These are phyloP conservation scores for Aureobasidium sp. DNA, from an alignment of 2,329 filamentous ascomycete genomes.

Conservation along the genomic window DNA sequence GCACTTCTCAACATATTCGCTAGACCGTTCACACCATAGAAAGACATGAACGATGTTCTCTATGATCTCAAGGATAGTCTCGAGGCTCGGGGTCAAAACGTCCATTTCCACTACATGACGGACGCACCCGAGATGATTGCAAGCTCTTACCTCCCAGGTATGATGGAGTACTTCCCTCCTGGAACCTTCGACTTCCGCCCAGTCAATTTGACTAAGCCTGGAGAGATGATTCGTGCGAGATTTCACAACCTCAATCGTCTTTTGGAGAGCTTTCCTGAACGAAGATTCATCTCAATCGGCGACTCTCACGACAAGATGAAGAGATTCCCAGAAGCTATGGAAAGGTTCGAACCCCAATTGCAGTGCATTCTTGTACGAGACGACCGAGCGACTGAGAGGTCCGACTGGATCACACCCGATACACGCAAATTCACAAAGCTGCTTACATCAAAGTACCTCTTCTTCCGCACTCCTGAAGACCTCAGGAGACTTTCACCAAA, in stretches of 20 bases:
- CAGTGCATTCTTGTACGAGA: conserved; percentile 25
- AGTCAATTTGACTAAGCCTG: conserved; percentile 18
- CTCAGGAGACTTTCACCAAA: conserved; percentile 15
- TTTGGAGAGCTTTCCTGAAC: conserved; percentile 22
- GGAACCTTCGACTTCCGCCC: conserved; percentile 24
- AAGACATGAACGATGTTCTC: conserved; percentile 21
- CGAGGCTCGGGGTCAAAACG: conserved; percentile 6
- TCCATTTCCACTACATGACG: conserved; percentile 26
- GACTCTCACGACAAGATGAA: conserved; percentile 22
- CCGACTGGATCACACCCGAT: conserved; percentile 19
- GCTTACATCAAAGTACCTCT: conserved; percentile 16
- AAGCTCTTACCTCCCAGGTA: conserved; percentile 18
- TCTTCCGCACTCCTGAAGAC: conserved; percentile 20
- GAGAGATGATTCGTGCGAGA: conserved; percentile 17
- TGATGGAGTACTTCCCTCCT: conserved; percentile 20
- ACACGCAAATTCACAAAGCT: conserved; percentile 15
- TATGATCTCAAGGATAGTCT: conserved; percentile 10
- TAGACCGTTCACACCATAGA: conserved; percentile 20
- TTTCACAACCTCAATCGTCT: conserved; percentile 19
- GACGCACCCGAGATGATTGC: conserved; percentile 21
- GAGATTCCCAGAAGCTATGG: conserved; percentile 20
- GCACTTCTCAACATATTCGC: conserved; percentile 19
- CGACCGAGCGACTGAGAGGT: conserved; percentile 20
- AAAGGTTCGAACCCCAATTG: conserved; percentile 19
- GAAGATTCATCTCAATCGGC: conserved; percentile 23